Evolutionary conservation across 2,329 filamentous ascomycete species (phyloP).

Genomic region (Alternaria sp.): DNA sequence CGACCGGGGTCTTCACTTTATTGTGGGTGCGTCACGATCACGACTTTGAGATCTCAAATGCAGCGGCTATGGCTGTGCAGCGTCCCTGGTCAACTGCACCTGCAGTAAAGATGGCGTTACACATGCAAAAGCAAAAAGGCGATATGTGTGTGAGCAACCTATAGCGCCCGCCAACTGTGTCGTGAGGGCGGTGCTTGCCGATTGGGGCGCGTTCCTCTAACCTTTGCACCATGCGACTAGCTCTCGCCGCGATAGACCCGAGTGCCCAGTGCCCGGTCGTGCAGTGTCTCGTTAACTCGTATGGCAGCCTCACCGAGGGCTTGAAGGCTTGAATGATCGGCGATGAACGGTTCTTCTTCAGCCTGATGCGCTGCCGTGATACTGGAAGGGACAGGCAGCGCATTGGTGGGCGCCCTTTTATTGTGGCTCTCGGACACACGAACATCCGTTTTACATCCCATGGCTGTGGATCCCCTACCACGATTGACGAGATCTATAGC

Average conservation of each 20-base stretch:
- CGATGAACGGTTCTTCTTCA: slow-evolving; percentile 28
- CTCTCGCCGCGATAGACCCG: not conserved
- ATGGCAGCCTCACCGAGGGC: slow-evolving; percentile 11
- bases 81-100: slow-evolving; percentile 22
- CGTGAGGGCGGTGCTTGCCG: slow-evolving; percentile 19
- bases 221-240: slow-evolving; percentile 9
- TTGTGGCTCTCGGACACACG: slow-evolving; percentile 15
- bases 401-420: slow-evolving; percentile 14
- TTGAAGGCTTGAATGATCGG: slow-evolving; percentile 27
- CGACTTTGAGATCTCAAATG: slow-evolving; percentile 1
- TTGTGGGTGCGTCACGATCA: slow-evolving; percentile 16
- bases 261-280: slow-evolving; percentile 4
- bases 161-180: not conserved
- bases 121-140: slow-evolving; percentile 27
- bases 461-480: slow-evolving; percentile 22
- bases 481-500: slow-evolving; percentile 18
- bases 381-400: slow-evolving; percentile 21
- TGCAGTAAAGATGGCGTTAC: slow-evolving; percentile 21
- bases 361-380: slow-evolving; percentile 16
- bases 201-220: slow-evolving; percentile 14
- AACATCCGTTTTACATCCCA: slow-evolving; percentile 22
- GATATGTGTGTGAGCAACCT: not conserved
- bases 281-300: slow-evolving; percentile 1
- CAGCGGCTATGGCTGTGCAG: slow-evolving; percentile 19
- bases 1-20: slow-evolving; percentile 7